These are phyloP conservation scores for Potentilla sterilis DNA, from an alignment of 306 rosid genomes.

Conservation along the genomic window DNA sequence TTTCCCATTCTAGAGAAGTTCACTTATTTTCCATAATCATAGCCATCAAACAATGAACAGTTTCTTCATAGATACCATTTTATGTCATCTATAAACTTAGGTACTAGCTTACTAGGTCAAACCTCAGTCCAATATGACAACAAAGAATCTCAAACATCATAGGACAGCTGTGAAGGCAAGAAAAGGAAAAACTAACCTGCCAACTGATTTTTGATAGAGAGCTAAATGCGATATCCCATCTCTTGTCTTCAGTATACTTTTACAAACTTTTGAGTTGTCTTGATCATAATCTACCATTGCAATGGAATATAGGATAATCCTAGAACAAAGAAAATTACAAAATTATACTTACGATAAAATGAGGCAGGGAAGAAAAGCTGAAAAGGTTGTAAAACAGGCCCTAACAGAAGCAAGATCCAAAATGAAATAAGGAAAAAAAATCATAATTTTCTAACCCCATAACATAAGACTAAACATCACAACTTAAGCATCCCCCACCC, in stretches of 20 bases:
- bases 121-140: background rate
- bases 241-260: constrained; percentile 59
- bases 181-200: constrained; percentile 50
- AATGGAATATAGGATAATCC: constrained; percentile 86
- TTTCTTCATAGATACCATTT: background rate
- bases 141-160: background rate
- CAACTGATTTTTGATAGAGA: constrained; percentile 75
- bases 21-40: background rate
- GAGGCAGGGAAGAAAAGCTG: background rate
- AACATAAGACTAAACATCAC: background rate
- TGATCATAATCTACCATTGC: constrained; percentile 82
- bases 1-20: background rate
- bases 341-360: background rate
- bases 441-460: background rate
- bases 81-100: background rate
- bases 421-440: background rate
- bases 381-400: background rate
- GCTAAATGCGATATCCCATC: constrained; percentile 72
- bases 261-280: constrained; percentile 45
- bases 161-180: background rate
- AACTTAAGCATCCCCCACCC: background rate
- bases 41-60: background rate
- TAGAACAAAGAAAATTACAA: constrained; percentile 26
- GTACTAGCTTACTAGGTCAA: background rate
- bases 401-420: background rate